Conservation (phyloP, 2,329 filamentous ascomycete genomes). For the Trichophyton simii region DNA sequence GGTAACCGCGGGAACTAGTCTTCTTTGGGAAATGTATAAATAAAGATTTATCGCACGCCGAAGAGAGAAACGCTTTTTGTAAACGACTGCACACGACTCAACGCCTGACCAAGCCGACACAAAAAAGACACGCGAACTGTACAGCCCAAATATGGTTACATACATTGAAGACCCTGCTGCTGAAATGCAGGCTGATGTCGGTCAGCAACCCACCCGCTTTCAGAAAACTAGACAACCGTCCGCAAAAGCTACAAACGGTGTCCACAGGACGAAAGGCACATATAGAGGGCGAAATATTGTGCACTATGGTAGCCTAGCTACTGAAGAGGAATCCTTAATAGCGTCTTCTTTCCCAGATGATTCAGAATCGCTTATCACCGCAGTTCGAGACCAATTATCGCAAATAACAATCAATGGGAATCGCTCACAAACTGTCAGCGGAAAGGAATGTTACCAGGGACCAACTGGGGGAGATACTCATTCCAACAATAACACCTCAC, state of each 20-base stretch:
- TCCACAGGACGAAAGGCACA: neutral
- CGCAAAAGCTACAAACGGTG: neutral
- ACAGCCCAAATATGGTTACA: neutral
- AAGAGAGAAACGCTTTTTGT: neutral
- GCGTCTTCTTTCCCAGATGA: neutral
- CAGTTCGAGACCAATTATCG: neutral
- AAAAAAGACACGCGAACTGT: neutral
- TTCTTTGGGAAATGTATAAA: conserved; percentile 8
- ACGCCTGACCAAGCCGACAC: neutral
- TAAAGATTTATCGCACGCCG: conserved; percentile 6
- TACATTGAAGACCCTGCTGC: neutral
- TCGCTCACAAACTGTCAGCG: neutral
- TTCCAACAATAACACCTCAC: neutral
- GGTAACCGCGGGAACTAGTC: conserved; percentile 4
- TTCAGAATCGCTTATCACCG: neutral
- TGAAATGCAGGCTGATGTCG: neutral
- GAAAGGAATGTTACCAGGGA: neutral
- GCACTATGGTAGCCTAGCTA: neutral
- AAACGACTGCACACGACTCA: neutral
- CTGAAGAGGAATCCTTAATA: neutral
- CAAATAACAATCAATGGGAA: neutral
- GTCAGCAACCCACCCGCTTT: neutral
- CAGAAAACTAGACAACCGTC: neutral
- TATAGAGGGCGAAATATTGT: neutral
- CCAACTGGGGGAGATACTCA: no score